Conservation (phyloP, 2,329 filamentous ascomycete species). For the Cytospora chrysosperma region DNA sequence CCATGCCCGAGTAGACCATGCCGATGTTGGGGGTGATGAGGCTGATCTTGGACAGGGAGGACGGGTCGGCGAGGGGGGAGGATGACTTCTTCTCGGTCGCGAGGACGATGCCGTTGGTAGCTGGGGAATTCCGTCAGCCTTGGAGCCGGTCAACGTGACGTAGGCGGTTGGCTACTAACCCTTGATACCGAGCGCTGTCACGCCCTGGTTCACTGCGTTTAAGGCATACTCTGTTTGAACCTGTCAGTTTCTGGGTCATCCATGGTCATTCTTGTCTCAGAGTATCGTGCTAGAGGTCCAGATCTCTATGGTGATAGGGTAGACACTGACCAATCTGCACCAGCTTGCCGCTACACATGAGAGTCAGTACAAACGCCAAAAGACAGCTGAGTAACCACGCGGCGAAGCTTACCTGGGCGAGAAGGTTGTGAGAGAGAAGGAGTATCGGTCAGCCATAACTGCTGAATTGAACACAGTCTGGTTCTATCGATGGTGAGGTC, state of each 20-base stretch:
- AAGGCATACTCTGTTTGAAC: constrained; percentile 82
- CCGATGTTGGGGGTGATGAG: constrained; percentile 98
- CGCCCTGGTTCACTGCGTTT: constrained; percentile 98
- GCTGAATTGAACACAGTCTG: constrained; percentile 24
- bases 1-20: constrained; percentile 99
- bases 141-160: neutral
- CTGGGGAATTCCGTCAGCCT: constrained; percentile 45
- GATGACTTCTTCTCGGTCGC: constrained; percentile 99
- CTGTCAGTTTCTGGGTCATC: constrained; percentile 25
- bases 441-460: constrained; percentile 94
- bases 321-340: constrained; percentile 79
- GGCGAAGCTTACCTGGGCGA: constrained; percentile 80
- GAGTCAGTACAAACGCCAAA: constrained; percentile 28
- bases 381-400: constrained; percentile 11
- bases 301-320: constrained; percentile 32
- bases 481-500: neutral
- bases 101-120: constrained; percentile 97
- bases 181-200: constrained; percentile 98
- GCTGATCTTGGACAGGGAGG: constrained; percentile 94
- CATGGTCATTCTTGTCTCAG: neutral
- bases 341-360: constrained; percentile 79
- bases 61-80: constrained; percentile 91
- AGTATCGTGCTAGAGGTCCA: neutral
- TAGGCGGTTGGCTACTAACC: constrained; percentile 51
- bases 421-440: constrained; percentile 99